Conservation (phyloP, 163 green algal genomes). For the Scenedesmus sp. region DNA sequence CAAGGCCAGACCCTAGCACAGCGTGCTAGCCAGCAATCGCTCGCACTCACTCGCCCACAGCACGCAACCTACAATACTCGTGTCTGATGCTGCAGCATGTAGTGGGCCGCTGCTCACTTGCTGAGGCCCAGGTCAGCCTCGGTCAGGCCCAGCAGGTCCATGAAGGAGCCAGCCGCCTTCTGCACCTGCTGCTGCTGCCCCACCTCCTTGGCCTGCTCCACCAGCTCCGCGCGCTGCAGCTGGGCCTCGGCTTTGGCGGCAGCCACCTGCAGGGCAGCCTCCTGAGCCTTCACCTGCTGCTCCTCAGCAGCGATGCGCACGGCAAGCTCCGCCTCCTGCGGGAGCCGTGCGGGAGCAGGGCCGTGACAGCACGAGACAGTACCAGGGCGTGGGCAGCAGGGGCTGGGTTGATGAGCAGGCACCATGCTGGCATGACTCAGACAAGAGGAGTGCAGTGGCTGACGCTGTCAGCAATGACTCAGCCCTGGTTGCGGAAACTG, state of each 20-base stretch:
- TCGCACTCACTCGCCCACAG: neutral
- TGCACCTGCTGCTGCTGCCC: slow-evolving; percentile 32
- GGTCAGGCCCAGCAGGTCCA: slow-evolving; percentile 45
- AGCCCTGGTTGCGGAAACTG: too few species aligned
- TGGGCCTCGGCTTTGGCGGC: slow-evolving; percentile 37
- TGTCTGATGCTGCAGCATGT: too few species aligned
- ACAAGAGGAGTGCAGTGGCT: neutral
- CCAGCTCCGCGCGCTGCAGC: slow-evolving; percentile 14
- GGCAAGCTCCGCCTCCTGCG: slow-evolving; percentile 14
- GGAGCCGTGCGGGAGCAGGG: neutral
- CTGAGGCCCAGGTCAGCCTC: slow-evolving; percentile 27
- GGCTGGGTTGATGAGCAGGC: neutral
- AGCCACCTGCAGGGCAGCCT: slow-evolving; percentile 32
- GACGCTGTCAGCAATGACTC: neutral
- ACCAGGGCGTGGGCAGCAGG: neutral
- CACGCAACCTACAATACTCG: neutral
- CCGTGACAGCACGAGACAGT: neutral
- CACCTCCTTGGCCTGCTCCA: slow-evolving; percentile 42
- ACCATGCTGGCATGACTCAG: too few species aligned
- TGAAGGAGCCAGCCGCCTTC: slow-evolving; percentile 3
- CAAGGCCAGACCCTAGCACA: too few species aligned
- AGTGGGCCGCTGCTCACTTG: neutral
- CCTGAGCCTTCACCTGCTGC: slow-evolving; percentile 20
- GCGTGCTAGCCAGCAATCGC: neutral
- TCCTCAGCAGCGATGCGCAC: slow-evolving; percentile 20